Conservation (phyloP, 1,284 basidiomycete genomes). For the Cerioporus squamosus region DNA sequence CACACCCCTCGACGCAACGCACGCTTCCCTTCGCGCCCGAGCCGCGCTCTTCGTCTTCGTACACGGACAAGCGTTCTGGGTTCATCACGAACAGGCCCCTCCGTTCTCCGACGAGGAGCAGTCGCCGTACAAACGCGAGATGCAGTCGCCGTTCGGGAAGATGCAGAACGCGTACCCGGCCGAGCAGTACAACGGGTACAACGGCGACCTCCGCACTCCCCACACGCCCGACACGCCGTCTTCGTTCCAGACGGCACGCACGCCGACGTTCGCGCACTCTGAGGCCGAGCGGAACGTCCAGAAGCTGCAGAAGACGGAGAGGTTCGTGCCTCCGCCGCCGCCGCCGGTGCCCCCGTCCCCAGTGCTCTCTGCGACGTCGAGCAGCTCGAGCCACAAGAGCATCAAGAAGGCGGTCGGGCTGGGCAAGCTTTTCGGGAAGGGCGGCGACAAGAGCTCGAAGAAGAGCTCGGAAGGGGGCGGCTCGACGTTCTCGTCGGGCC, state of each 20-base stretch:
- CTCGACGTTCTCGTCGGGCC: slow-evolving; percentile 6
- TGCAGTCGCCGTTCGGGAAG: slow-evolving; percentile 6
- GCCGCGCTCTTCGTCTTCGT: background rate
- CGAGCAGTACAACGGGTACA: background rate
- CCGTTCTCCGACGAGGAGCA: background rate
- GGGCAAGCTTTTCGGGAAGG: slow-evolving; percentile 17
- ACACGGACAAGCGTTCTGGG: background rate
- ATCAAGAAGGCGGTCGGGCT: background rate
- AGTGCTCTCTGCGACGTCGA: slow-evolving; percentile 1
- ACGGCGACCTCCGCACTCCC: background rate
- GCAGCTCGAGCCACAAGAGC: background rate
- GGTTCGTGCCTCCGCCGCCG: background rate
- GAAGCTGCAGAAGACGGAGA: background rate
- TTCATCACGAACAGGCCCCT: background rate
- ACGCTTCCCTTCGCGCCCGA: background rate
- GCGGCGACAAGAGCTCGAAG: slow-evolving; percentile 3
- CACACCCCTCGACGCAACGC: background rate
- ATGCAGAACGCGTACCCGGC: background rate
- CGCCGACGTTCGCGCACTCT: background rate
- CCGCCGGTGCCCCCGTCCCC: slow-evolving; percentile 5
- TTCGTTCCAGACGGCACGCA: background rate
- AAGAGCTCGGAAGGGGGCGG: slow-evolving; percentile 17
- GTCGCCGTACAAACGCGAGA: background rate
- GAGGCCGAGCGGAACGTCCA: background rate
- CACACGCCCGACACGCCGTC: background rate